Evolutionary conservation across 208 protist species (phyloP).

Genomic region (Trichomonas gallinae): DNA sequence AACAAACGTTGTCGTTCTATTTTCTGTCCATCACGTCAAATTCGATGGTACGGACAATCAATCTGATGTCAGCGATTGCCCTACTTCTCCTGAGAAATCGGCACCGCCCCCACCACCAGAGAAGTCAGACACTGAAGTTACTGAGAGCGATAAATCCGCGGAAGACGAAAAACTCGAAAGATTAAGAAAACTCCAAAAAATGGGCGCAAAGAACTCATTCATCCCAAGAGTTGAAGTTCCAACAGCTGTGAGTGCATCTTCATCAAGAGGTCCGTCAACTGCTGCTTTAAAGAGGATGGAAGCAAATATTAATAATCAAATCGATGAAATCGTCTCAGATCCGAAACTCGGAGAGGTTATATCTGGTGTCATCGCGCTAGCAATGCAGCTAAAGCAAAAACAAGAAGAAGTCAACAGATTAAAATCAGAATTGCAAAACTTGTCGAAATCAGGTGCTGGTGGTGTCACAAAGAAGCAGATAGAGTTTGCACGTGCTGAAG

Average conservation of each 20-base stretch:
- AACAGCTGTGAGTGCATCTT: not conserved
- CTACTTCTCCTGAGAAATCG: not conserved
- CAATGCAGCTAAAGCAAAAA: not conserved
- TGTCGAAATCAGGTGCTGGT: not conserved
- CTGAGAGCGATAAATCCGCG: not conserved
- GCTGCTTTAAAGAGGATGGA: not conserved
- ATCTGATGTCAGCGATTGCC: not conserved
- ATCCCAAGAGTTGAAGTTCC: not conserved
- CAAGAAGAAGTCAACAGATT: not conserved
- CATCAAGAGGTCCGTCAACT: not conserved
- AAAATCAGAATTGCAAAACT: not conserved
- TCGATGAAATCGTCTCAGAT: not conserved
- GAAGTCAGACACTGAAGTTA: not conserved
- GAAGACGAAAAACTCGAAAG: not conserved
- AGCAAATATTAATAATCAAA: not conserved
- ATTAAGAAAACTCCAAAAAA: not conserved
- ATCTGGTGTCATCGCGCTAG: not conserved
- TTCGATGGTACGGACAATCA: not conserved
- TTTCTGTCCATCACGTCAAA: not conserved
- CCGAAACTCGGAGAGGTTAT: not conserved
- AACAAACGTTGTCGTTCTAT: not conserved
- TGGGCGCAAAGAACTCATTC: not conserved
- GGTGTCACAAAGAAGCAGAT: not conserved
- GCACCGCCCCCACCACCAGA: not conserved
- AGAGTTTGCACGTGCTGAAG: not conserved